Evolutionary conservation across 257 asterid genomes (phyloP), one percentile per base, ranked within the genome.

Genomic region (Lycium barbarum): DNA sequence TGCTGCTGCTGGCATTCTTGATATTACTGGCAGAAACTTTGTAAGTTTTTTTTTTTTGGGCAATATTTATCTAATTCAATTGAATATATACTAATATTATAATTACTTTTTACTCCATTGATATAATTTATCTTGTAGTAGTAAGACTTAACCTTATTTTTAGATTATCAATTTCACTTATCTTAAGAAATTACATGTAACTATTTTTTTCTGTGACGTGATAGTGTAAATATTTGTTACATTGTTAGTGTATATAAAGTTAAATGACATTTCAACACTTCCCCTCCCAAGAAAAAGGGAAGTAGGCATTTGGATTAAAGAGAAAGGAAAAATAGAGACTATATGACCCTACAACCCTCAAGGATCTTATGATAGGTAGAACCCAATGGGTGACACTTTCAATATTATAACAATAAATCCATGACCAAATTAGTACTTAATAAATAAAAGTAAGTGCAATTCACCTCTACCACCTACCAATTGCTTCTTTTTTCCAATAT

Each of bases 1-100:
- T 65, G 97, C 94, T 58, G 94, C 95, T 85, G 92, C 95, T 84
- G 97, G 97, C 3, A 93, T 93, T 73, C 97, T 93, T 54, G 97
- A 93, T 22, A 82, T 51, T 53, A 93, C 95, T 0, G 95, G 95
- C 81, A 90, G 91, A 88, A 93, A 93, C 58, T 93, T 93, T 87
- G 97, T 93, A 80, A 86, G 95, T 91, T n/a, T 33, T 26, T 47
- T 20, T 17, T 26, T 26, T 26, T 26, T 0, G 33, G 33, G 33
- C 33, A 26, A 26, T 26, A 26, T 26, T 26, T 26, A 26, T 26
- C 33, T 26, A 26, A 26, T 26, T 26, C 33, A 26, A 26, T 26
- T 26, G 33, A 26, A 26, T 26, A 47, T 15, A 6, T 43, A 72
- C 36, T 72, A 47, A n/a, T 49, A 4, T 20, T 45, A n/a, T 70